Percentiles rank a stretch among this genome's conserved stretches.
These are phyloP conservation scores for Lyophyllum shimeji DNA, from an alignment of 768 basidiomycete genomes.

Conservation along the genomic window DNA sequence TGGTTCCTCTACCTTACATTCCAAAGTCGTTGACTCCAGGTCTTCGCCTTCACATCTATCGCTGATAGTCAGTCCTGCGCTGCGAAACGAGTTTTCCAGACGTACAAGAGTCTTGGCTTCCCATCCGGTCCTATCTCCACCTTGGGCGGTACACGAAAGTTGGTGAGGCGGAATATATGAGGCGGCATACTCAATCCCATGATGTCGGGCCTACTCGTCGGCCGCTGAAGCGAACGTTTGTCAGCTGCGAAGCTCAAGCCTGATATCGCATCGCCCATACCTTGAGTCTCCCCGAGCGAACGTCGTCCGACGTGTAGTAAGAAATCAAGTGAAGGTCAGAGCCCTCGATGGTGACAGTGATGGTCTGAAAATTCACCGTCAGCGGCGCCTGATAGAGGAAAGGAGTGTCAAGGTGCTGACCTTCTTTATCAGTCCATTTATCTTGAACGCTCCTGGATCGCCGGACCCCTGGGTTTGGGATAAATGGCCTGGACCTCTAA, in stretches of 20 bases:
- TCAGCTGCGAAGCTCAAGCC: background rate
- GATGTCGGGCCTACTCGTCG: slow-evolving; percentile 70
- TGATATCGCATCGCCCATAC: slow-evolving; percentile 23
- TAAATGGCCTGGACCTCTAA: slow-evolving; percentile 32
- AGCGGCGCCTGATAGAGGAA: background rate
- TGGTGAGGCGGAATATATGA: slow-evolving; percentile 75
- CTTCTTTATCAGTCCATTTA: slow-evolving; percentile 82
- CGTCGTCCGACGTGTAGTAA: slow-evolving; percentile 82
- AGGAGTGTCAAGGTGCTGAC: slow-evolving; percentile 29
- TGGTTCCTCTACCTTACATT: slow-evolving; percentile 50
- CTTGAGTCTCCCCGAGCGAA: slow-evolving; percentile 65
- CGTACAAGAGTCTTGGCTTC: slow-evolving; percentile 63
- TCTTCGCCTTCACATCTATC: slow-evolving; percentile 33
- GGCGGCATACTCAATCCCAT: slow-evolving; percentile 71
- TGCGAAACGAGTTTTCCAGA: slow-evolving; percentile 5
- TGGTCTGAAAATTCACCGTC: slow-evolving; percentile 54
- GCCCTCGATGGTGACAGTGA: slow-evolving; percentile 77
- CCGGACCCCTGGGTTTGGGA: slow-evolving; percentile 27
- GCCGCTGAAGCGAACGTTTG: slow-evolving; percentile 40
- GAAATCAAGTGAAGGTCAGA: slow-evolving; percentile 82
- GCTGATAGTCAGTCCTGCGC: background rate
- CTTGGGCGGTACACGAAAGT: slow-evolving; percentile 83
- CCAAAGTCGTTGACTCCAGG: slow-evolving; percentile 32
- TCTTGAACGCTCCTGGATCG: slow-evolving; percentile 64
- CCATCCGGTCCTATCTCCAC: slow-evolving; percentile 74